These are phyloP conservation scores for Fomitopsis pinicola DNA, from an alignment of 1,284 basidiomycete species.

Conservation along the genomic window DNA sequence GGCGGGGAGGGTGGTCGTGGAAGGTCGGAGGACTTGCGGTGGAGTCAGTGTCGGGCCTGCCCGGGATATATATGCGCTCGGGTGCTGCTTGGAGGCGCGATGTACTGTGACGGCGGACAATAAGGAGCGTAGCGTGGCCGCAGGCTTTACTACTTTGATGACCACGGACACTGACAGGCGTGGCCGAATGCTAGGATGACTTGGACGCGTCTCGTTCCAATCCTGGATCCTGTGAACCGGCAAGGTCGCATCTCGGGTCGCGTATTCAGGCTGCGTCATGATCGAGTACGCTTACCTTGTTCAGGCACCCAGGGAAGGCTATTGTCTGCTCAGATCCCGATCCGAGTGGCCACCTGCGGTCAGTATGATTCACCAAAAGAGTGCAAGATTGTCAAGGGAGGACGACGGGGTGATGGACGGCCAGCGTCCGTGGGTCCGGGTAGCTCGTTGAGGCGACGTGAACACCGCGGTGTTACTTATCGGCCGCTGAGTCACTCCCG, in stretches of 20 bases:
- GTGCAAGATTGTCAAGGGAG: neutral
- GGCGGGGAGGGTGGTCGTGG: neutral
- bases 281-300: neutral
- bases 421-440: neutral
- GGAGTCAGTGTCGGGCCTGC: neutral
- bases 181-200: neutral
- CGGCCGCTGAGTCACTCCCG: neutral
- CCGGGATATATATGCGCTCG: neutral
- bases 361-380: neutral
- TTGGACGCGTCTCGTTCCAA: neutral
- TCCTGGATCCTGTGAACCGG: neutral
- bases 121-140: neutral
- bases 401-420: neutral
- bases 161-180: neutral
- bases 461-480: neutral
- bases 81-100: neutral
- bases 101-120: neutral
- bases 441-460: neutral
- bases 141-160: neutral
- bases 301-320: neutral
- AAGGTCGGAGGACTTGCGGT: neutral
- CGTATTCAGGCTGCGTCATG: neutral
- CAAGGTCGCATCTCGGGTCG: neutral
- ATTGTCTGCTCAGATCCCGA: conserved; percentile 1
- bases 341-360: neutral